Evolutionary conservation across 2,329 filamentous ascomycete genomes (phyloP).

Genomic region (Ascochyta fabae): DNA sequence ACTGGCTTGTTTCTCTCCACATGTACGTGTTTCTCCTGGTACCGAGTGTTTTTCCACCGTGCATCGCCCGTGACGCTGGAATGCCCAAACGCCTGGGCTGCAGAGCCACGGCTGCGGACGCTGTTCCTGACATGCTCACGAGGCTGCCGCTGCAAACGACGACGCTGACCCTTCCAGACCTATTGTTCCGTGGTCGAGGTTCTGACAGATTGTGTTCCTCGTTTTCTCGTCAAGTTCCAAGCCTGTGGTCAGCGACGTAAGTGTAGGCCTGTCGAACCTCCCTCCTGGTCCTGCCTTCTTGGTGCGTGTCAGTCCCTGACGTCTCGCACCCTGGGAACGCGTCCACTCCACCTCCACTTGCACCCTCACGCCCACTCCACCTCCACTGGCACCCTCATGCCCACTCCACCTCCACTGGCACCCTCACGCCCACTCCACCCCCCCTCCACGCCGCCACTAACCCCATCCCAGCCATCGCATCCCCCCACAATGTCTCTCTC

Average conservation of each 20-base stretch:
- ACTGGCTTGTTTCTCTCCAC: too few relatives aligned
- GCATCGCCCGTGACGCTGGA: constrained; percentile 10
- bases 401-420: neutral
- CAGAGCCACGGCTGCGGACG: constrained; percentile 18
- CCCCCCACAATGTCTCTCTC: constrained; percentile 37
- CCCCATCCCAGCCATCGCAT: constrained; percentile 8
- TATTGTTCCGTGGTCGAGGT: constrained; percentile 25
- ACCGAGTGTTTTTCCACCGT: constrained; percentile 20
- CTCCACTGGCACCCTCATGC: too few relatives aligned
- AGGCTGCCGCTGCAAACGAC: constrained; percentile 14
- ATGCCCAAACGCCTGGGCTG: constrained; percentile 19
- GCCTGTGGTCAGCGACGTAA: constrained; percentile 15
- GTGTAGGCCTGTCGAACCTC: constrained; percentile 15
- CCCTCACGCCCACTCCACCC: constrained; percentile 10
- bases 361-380: neutral
- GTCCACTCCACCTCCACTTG: neutral
- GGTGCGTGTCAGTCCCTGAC: constrained; percentile 18
- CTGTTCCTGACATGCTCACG: constrained; percentile 21
- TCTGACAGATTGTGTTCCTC: constrained; percentile 18
- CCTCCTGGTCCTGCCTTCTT: constrained; percentile 11
- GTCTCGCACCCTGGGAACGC: constrained; percentile 14
- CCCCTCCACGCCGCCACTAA: constrained; percentile 19
- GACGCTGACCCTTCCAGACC: constrained; percentile 17
- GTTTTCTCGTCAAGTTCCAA: constrained; percentile 5
- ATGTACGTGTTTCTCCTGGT: neutral